Conservation (phyloP, 129 eudicot genomes). For the Ambrosia artemisiifolia region DNA sequence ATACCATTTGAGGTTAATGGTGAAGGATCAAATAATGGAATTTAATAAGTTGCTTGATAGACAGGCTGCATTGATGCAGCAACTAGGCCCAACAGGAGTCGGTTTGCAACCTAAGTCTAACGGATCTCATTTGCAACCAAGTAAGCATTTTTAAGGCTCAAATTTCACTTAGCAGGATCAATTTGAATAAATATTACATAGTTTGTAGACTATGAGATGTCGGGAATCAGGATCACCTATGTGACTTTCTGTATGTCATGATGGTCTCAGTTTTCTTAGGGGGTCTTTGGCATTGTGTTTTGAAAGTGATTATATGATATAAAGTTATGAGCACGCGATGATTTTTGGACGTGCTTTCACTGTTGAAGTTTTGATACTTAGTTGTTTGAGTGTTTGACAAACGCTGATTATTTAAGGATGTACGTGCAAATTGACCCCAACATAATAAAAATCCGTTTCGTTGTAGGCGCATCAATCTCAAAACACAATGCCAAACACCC, state of each 20-base stretch:
- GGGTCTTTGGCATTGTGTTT: not conserved
- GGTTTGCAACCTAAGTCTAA: slow-evolving; percentile 46
- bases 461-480: too few relatives aligned
- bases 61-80: slow-evolving; percentile 72
- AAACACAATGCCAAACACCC: too few relatives aligned
- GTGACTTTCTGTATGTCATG: not conserved
- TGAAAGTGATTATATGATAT: not conserved
- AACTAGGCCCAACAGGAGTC: slow-evolving; percentile 39
- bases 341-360: too few relatives aligned
- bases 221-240: not conserved
- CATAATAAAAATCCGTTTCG: too few relatives aligned
- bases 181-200: not conserved
- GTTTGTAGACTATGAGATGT: not conserved
- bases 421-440: too few relatives aligned
- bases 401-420: too few relatives aligned
- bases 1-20: slow-evolving; percentile 65
- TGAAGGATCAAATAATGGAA: slow-evolving; percentile 81
- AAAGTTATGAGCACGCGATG: too few relatives aligned
- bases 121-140: slow-evolving; percentile 59
- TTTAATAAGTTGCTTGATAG: slow-evolving; percentile 74
- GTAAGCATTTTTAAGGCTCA: slow-evolving; percentile 38
- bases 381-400: too few relatives aligned
- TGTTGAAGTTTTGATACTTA: too few relatives aligned
- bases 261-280: not conserved
- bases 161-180: not conserved